These are phyloP conservation scores for Penicillium parvum DNA, from an alignment of 495 filamentous ascomycete genomes.

Conservation along the genomic window DNA sequence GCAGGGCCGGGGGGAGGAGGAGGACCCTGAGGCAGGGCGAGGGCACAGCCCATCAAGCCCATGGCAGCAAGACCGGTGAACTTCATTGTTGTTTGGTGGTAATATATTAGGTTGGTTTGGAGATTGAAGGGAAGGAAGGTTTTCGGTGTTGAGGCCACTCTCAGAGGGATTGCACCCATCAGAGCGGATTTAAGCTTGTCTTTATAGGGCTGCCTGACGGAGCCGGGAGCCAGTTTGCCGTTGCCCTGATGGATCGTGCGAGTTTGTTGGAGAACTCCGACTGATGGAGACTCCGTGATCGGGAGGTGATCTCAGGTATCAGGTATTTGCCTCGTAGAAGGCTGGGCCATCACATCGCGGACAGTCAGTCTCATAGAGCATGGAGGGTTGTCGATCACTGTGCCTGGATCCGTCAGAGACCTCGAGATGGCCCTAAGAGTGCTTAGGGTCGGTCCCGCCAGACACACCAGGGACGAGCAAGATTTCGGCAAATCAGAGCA, in stretches of 20 bases:
- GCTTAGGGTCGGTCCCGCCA: slow-evolving; percentile 3
- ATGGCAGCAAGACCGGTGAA: slow-evolving; percentile 16
- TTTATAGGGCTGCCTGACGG: slow-evolving; percentile 13
- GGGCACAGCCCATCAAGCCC: slow-evolving; percentile 27
- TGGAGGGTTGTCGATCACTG: slow-evolving; percentile 14
- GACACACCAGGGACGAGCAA: slow-evolving; percentile 1
- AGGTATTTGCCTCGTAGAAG: slow-evolving; percentile 2
- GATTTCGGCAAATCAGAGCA: not conserved
- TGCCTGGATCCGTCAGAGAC: not conserved
- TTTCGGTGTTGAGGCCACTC: not conserved
- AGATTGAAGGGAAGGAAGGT: not conserved
- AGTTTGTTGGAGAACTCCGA: slow-evolving; percentile 7
- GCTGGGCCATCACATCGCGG: slow-evolving; percentile 4
- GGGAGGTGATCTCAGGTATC: slow-evolving; percentile 16
- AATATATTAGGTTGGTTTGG: slow-evolving; percentile 1
- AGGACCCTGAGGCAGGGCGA: slow-evolving; percentile 19
- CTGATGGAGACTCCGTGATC: slow-evolving; percentile 12
- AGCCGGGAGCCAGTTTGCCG: not conserved
- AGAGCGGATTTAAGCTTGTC: not conserved
- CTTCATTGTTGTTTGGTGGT: slow-evolving; percentile 22
- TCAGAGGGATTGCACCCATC: not conserved
- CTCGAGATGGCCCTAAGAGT: slow-evolving; percentile 1
- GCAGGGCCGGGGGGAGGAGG: not conserved
- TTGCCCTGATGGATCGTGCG: slow-evolving; percentile 3
- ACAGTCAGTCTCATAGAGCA: not conserved